phyloP scores from a whole-genome alignment of 139 green algal genomes.

The Bryopsis sp. region DNA sequence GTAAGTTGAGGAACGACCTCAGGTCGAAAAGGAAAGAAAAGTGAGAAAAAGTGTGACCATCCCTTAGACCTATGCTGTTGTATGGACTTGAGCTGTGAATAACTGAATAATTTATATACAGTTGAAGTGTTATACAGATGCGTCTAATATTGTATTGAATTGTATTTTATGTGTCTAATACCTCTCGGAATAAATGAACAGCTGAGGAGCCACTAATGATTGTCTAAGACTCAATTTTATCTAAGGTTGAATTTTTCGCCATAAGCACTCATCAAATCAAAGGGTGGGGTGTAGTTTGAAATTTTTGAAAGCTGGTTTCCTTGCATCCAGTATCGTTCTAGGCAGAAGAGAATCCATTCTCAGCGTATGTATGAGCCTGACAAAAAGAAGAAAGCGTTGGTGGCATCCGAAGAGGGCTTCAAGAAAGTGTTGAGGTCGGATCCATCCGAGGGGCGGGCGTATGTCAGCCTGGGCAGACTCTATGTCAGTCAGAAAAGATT shows the following conservation, averaged over 20 bases:
- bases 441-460: conserved; percentile 71
- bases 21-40: too few relatives aligned
- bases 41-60: too few relatives aligned
- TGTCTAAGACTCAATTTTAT: too few relatives aligned
- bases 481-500: conserved; percentile 54
- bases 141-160: too few relatives aligned
- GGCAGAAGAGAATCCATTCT: conserved; percentile 33
- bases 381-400: conserved; percentile 27
- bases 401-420: conserved; percentile 45
- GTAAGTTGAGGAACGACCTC: too few relatives aligned
- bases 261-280: too few relatives aligned
- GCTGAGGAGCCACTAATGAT: not conserved
- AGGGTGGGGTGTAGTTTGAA: not conserved
- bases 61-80: too few relatives aligned
- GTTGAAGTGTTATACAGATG: too few relatives aligned
- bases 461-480: conserved; percentile 83
- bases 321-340: conserved; percentile 51
- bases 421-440: conserved; percentile 53
- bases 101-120: too few relatives aligned
- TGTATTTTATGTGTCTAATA: too few relatives aligned
- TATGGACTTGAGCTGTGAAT: too few relatives aligned
- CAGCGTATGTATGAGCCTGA: conserved; percentile 17
- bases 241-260: too few relatives aligned
- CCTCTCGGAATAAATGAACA: conserved; percentile 10
- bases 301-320: not conserved